phyloP scores from a whole-genome alignment of 1,139 yeast species.

The Debaryomycetaceae sp. region DNA sequence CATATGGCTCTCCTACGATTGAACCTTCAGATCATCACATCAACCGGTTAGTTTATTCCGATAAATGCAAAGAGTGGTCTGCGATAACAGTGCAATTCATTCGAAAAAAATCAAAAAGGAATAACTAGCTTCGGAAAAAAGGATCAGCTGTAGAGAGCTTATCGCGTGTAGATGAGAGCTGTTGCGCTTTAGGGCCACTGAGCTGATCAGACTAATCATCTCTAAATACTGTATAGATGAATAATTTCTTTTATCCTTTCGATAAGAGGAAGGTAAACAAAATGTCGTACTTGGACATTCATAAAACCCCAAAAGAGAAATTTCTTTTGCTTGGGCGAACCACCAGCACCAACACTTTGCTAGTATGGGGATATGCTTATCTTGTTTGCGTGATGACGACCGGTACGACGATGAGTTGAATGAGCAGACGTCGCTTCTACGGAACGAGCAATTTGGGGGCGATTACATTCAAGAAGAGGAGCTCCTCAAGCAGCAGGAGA shows the following conservation, averaged over 20 bases:
- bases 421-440: conserved; percentile 37
- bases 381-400: conserved; percentile 39
- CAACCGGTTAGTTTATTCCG: too few relatives aligned
- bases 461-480: conserved; percentile 42
- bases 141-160: too few relatives aligned
- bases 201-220: too few relatives aligned
- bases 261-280: neutral
- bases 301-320: neutral
- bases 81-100: too few relatives aligned
- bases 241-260: neutral
- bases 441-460: conserved; percentile 29
- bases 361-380: conserved; percentile 47
- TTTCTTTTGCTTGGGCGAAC: neutral
- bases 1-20: too few relatives aligned
- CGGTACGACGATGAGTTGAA: conserved; percentile 39
- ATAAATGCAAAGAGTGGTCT: too few relatives aligned
- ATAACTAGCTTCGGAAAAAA: too few relatives aligned
- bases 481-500: conserved; percentile 36
- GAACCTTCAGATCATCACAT: too few relatives aligned
- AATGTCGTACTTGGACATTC: neutral
- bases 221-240: neutral
- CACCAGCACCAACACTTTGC: neutral
- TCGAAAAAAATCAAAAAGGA: too few relatives aligned
- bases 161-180: too few relatives aligned
- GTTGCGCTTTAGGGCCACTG: too few relatives aligned